Percentiles rank a stretch among this genome's conserved stretches.
phyloP scores from a whole-genome alignment of 2,329 filamentous ascomycete genomes.

The Periconia macrospinosa region DNA sequence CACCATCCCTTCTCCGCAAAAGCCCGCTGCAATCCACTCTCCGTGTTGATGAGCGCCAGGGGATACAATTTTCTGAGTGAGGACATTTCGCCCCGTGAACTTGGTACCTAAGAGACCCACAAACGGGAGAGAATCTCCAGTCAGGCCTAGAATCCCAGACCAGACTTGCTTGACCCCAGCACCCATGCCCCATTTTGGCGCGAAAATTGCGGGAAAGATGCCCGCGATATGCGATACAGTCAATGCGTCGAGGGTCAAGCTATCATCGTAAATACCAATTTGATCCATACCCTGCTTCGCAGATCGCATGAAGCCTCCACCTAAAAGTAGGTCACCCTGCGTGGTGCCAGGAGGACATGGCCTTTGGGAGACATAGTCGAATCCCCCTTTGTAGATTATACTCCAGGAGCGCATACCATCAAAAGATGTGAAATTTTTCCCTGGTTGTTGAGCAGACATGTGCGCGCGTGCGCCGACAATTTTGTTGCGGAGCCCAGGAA shows the following conservation, averaged over 20 bases:
- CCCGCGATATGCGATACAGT: constrained; percentile 11
- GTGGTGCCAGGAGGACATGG: not conserved
- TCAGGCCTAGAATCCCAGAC: constrained; percentile 55
- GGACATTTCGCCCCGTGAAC: constrained; percentile 23
- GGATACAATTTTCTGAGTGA: constrained; percentile 8
- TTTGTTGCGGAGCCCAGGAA: constrained; percentile 50
- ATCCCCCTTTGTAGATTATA: constrained; percentile 26
- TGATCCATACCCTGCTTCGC: constrained; percentile 14
- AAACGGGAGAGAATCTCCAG: constrained; percentile 54
- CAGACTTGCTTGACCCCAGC: constrained; percentile 46
- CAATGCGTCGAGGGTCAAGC: constrained; percentile 1
- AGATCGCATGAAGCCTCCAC: constrained; percentile 18
- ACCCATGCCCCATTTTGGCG: constrained; percentile 12
- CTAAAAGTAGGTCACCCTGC: constrained; percentile 14
- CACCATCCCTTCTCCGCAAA: constrained; percentile 17
- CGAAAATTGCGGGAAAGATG: constrained; percentile 10
- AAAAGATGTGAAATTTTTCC: constrained; percentile 28
- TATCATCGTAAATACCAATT: constrained; percentile 15
- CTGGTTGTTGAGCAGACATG: constrained; percentile 56
- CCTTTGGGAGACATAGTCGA: constrained; percentile 11
- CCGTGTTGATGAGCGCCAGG: constrained; percentile 30
- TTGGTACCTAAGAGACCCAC: constrained; percentile 49
- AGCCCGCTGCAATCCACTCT: constrained; percentile 27
- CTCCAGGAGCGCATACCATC: constrained; percentile 54
- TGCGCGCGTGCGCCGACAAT: constrained; percentile 28